phyloP scores from a whole-genome alignment of 495 filamentous ascomycete species.

The Penicillium angulare region DNA sequence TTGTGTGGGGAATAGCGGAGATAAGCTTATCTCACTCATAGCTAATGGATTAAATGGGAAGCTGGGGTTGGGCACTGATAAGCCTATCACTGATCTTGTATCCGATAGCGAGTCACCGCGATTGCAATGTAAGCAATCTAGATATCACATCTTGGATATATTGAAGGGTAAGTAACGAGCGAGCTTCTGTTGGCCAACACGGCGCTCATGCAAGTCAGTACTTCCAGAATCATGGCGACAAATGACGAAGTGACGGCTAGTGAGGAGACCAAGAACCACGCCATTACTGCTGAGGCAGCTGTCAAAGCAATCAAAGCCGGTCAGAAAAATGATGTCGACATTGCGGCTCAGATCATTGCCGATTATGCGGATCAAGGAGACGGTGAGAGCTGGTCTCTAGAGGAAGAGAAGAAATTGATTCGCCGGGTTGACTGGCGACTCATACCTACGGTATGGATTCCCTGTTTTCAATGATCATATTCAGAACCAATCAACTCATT shows the following conservation, averaged over 20 bases:
- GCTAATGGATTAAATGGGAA: no score
- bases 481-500: neutral
- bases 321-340: conserved; percentile 5
- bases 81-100: conserved; percentile 3
- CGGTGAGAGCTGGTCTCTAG: conserved; percentile 1
- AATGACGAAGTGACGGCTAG: neutral
- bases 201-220: no score
- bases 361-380: conserved; percentile 1
- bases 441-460: neutral
- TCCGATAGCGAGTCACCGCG: no score
- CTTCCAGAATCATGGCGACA: no score
- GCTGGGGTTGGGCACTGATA: neutral
- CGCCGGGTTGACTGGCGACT: conserved; percentile 4
- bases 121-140: no score
- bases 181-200: neutral
- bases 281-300: neutral
- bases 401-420: conserved; percentile 5
- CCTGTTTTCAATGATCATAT: neutral
- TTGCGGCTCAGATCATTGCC: conserved; percentile 2
- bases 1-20: no score
- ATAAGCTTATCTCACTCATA: no score
- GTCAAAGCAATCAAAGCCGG: conserved; percentile 1
- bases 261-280: neutral
- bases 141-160: neutral
- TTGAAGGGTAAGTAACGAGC: neutral